Base-by-base conservation (phyloP, 805 yeast genomes). In the Schwanniomyces sp. region DNA sequence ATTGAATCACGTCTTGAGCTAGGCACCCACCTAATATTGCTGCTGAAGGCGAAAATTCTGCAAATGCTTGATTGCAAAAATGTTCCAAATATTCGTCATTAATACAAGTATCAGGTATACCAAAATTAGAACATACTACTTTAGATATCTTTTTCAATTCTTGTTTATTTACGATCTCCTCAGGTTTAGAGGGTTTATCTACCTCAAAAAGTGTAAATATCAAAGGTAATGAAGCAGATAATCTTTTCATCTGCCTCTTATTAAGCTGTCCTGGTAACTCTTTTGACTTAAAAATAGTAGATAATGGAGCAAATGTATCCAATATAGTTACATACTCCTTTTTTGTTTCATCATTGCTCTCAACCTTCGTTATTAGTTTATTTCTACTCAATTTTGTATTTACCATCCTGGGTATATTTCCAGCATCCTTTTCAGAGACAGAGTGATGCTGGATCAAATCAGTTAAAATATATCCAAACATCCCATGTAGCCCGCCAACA, bases 11-110 rank as follows among this genome's bases (percentile, higher is more conserved):
- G 62, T 91, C 97, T 66, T 94, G 99, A 2, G 96, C 87, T 21
- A 92, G 66, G 1, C 89, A 78, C 1, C 98, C 99, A 5, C 98
- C 99, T 6, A 92, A 55, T 1, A 94, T 80, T 0, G 98, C 95
- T 4, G 94, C 82, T 0, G 85, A 84, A 1, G 97, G 96, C 9
- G 90, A 78, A 54, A 87, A 80, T 59, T 91, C 95, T 2, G 89
- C 66, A 52, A 58, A 71, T 7, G 75, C 76, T 58, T 86, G 89
- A 17, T 59, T 63, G 0, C 76, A 52, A 40, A 85, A 63, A 24
- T 66, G 58, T 5, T 67, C 62, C 24, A 80, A 52, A 44, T 74
- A 66, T 25, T 74, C 75, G 9, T 76, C 69, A 14, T 74, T 69
- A 2, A 80, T 49, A 5, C 80, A 64, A 1, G 75, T 68, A 0